Conservation (phyloP, 192 early-diverging fungal genomes). For the Cladochytrium replicatum region DNA sequence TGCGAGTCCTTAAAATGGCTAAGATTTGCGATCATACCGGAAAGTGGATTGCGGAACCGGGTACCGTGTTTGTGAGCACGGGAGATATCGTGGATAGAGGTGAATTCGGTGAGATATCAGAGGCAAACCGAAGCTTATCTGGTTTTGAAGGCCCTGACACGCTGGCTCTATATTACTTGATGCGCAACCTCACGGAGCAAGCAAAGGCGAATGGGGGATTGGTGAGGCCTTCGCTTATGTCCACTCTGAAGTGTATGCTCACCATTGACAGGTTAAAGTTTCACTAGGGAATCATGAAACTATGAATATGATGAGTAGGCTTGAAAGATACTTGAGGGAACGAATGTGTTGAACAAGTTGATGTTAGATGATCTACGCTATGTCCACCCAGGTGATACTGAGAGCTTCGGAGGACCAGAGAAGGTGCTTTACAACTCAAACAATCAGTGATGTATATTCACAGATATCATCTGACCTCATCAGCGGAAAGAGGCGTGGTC, state of each 20-base stretch:
- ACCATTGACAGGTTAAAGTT: slow-evolving; percentile 3
- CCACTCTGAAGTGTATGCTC: neutral
- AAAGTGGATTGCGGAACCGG: slow-evolving; percentile 47
- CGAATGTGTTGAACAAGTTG: neutral
- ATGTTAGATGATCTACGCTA: slow-evolving; percentile 42
- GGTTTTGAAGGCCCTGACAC: slow-evolving; percentile 69
- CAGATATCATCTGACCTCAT: too few relatives aligned
- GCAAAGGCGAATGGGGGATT: slow-evolving; percentile 41
- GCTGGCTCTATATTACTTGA: slow-evolving; percentile 51
- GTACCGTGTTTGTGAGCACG: slow-evolving; percentile 56
- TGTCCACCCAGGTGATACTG: slow-evolving; percentile 39
- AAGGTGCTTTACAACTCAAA: too few relatives aligned
- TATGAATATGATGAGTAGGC: slow-evolving; percentile 40
- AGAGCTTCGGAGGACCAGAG: slow-evolving; percentile 40
- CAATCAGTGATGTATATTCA: too few relatives aligned
- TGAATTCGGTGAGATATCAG: too few relatives aligned
- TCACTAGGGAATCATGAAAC: slow-evolving; percentile 48
- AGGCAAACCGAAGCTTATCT: too few relatives aligned
- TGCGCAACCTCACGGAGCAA: slow-evolving; percentile 45
- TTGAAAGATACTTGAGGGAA: neutral
- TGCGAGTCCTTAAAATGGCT: slow-evolving; percentile 47
- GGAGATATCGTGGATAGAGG: slow-evolving; percentile 69
- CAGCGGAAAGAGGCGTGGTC: slow-evolving; percentile 36
- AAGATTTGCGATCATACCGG: slow-evolving; percentile 41
- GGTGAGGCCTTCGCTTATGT: slow-evolving; percentile 27